Conservation (phyloP, 495 filamentous ascomycete genomes). For the Cryomyces antarcticus region DNA sequence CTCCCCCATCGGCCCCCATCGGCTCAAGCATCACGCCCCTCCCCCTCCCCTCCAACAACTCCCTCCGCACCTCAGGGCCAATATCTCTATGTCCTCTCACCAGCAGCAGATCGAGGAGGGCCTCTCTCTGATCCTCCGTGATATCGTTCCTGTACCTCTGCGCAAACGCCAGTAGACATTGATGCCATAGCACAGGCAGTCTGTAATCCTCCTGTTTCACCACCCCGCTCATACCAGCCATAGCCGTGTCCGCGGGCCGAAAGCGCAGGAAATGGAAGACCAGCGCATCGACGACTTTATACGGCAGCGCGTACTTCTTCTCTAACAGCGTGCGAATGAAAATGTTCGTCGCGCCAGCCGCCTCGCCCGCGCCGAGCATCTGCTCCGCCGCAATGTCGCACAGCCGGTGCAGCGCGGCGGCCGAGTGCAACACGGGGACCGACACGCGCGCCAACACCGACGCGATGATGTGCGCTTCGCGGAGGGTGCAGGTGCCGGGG, state of each 20-base stretch:
- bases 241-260: constrained; percentile 30
- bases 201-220: constrained; percentile 29
- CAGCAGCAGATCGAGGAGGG: constrained; percentile 71
- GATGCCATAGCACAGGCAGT: constrained; percentile 79
- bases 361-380: constrained; percentile 49
- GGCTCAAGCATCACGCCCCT: constrained; percentile 56
- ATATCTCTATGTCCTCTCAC: constrained; percentile 74
- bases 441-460: constrained; percentile 61
- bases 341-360: constrained; percentile 67
- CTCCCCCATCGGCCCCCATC: constrained; percentile 39
- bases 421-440: constrained; percentile 79
- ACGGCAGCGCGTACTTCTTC: constrained; percentile 92
- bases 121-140: constrained; percentile 84
- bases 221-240: constrained; percentile 22
- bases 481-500: constrained; percentile 58
- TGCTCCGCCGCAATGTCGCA: constrained; percentile 87
- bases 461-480: constrained; percentile 79
- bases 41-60: constrained; percentile 74
- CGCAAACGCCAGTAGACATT: constrained; percentile 72
- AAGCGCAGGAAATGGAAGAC: constrained; percentile 95
- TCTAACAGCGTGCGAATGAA: constrained; percentile 84
- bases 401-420: constrained; percentile 71
- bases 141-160: constrained; percentile 86
- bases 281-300: constrained; percentile 79
- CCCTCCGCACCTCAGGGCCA: constrained; percentile 76